phyloP scores from a whole-genome alignment of 2,329 filamentous ascomycete genomes.

The Fusarium coffeatum region DNA sequence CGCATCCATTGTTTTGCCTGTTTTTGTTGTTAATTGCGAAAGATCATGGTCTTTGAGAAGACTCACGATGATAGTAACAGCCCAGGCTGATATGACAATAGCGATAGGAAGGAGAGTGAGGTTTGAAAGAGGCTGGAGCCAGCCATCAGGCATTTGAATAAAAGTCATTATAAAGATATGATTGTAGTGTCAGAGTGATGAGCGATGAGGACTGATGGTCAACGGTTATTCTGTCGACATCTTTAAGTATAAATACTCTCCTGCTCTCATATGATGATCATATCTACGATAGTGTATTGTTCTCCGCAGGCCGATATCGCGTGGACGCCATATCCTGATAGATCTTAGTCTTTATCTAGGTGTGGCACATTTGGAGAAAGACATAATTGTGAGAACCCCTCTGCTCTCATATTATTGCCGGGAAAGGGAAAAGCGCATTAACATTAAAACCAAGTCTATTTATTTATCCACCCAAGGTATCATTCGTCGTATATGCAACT shows the following conservation, averaged over 20 bases:
- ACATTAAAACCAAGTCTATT: slow-evolving; percentile 35
- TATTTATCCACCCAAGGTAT: slow-evolving; percentile 40
- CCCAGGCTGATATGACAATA: slow-evolving; percentile 19
- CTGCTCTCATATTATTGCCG: slow-evolving; percentile 17
- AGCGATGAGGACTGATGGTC: not conserved
- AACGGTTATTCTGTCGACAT: not conserved
- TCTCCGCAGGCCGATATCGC: slow-evolving; percentile 37
- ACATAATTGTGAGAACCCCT: slow-evolving; percentile 11
- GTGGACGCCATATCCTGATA: slow-evolving; percentile 19
- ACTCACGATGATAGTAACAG: slow-evolving; percentile 24
- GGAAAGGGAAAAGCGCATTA: slow-evolving; percentile 42
- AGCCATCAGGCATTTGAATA: not conserved
- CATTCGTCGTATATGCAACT: slow-evolving; percentile 41
- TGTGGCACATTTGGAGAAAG: slow-evolving; percentile 17
- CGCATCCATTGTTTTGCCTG: slow-evolving; percentile 41
- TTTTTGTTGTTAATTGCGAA: not conserved
- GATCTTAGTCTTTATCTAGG: slow-evolving; percentile 6
- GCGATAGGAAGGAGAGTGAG: slow-evolving; percentile 18
- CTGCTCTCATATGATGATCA: not conserved
- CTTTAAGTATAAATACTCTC: not conserved
- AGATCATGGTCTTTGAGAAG: not conserved
- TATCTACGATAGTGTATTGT: slow-evolving; percentile 1
- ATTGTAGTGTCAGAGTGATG: not conserved
- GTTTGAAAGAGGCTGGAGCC: slow-evolving; percentile 12
- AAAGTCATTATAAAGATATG: not conserved